A percentile compares a stretch with the other conserved stretches of the same genome.
Conservation (phyloP, 768 basidiomycete genomes). For the Mycena metata region DNA sequence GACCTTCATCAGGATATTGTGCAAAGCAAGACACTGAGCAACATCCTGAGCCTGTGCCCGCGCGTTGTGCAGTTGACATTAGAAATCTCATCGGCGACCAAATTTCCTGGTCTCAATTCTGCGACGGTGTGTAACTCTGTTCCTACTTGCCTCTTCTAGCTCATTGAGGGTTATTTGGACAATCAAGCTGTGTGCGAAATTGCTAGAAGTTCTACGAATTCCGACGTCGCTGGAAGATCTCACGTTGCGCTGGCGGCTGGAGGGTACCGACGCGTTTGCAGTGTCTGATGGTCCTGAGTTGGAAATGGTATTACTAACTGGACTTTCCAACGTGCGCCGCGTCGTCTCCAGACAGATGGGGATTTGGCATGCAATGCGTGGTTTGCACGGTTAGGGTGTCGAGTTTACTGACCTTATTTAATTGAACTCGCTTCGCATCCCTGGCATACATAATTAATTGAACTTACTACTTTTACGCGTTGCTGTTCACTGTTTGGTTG, state of each 20-base stretch:
- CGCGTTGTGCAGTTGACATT: neutral
- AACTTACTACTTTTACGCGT: too few species aligned
- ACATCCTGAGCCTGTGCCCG: neutral
- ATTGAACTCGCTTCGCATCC: too few species aligned
- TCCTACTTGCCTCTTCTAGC: too few species aligned
- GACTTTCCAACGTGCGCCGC: neutral
- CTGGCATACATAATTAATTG: too few species aligned
- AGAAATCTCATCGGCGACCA: neutral
- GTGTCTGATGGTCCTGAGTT: neutral
- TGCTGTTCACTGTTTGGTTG: too few species aligned
- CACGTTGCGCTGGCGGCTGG: neutral
- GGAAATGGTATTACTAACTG: neutral
- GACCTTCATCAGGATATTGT: neutral
- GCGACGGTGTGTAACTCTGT: neutral
- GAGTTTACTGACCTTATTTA: too few species aligned
- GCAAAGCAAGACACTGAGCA: neutral
- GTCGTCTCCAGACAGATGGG: neutral
- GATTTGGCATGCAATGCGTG: too few species aligned
- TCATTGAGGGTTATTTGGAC: neutral
- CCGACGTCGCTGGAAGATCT: neutral
- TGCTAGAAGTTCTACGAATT: neutral
- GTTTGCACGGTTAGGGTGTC: too few species aligned
- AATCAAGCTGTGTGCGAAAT: neutral
- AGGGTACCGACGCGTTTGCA: too few species aligned
- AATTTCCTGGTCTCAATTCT: neutral